Evolutionary conservation across 192 early-diverging fungal species (phyloP).

Genomic region (Dissophora globulifera): DNA sequence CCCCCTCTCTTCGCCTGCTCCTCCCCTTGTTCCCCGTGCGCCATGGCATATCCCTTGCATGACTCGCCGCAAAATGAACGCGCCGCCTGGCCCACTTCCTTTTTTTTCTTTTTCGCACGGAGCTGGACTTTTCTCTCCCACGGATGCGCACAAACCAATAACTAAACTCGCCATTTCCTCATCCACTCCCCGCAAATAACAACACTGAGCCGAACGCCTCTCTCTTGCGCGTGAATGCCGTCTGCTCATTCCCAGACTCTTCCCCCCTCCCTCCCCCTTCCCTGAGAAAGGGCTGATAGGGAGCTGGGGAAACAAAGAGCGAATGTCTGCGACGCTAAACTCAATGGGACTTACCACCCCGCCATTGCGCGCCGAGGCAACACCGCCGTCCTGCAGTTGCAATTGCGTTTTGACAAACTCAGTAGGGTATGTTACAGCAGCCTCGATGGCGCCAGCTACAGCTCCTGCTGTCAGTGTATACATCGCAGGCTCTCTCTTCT

Average conservation of each 20-base stretch:
- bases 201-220: background rate
- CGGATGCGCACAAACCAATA: no score
- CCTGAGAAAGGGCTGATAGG: no score
- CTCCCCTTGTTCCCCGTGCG: background rate
- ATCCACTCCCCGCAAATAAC: no score
- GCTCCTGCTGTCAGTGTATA: conserved; percentile 83
- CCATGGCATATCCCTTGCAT: background rate
- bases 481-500: conserved; percentile 37
- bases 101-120: background rate
- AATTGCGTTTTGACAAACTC: conserved; percentile 96
- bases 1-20: background rate
- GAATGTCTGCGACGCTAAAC: no score
- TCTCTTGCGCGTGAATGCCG: no score
- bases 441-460: conserved; percentile 90
- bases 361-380: conserved; percentile 19
- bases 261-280: no score
- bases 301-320: background rate
- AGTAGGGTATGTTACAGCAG: conserved; percentile 91
- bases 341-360: conserved; percentile 20
- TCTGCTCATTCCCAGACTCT: no score
- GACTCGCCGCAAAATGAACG: no score
- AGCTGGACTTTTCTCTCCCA: no score
- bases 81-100: background rate
- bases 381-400: conserved; percentile 77
- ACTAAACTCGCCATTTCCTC: no score